These are phyloP conservation scores for Delphinella strobiligena DNA, from an alignment of 2,329 filamentous ascomycete genomes.

Conservation along the genomic window DNA sequence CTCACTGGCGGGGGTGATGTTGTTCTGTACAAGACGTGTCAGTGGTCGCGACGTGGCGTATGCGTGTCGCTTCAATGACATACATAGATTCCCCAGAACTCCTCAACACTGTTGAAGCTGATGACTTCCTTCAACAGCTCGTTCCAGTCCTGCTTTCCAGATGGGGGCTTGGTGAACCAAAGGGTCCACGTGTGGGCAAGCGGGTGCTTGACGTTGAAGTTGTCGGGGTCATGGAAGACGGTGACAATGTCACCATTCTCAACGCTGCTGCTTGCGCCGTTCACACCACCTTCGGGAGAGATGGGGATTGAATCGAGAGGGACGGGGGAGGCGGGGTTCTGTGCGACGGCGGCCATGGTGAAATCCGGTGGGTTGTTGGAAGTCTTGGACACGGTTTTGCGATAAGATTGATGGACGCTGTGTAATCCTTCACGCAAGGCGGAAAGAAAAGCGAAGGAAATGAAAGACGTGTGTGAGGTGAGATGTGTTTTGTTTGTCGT, in stretches of 20 bases:
- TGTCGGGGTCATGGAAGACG: constrained; percentile 95
- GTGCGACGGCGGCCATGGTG: constrained; percentile 24
- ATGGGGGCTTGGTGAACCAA: constrained; percentile 98
- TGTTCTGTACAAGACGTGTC: constrained; percentile 55
- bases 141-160: constrained; percentile 95
- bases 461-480: background rate
- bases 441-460: background rate
- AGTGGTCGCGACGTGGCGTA: constrained; percentile 3
- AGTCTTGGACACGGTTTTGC: no score
- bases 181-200: constrained; percentile 96
- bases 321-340: constrained; percentile 29
- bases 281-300: constrained; percentile 35
- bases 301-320: constrained; percentile 45
- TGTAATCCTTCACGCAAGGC: background rate
- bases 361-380: background rate
- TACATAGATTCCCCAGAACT: constrained; percentile 99
- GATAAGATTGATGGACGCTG: no score
- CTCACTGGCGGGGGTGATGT: constrained; percentile 91
- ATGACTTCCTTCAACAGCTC: constrained; percentile 97
- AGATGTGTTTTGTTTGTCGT: background rate
- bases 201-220: constrained; percentile 99
- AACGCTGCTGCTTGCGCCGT: constrained; percentile 33
- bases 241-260: constrained; percentile 57
- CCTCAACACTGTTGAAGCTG: constrained; percentile 95
- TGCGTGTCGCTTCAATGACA: no score